Base-by-base conservation (phyloP, 2,329 filamentous ascomycete species). In the Fusarium sp. region DNA sequence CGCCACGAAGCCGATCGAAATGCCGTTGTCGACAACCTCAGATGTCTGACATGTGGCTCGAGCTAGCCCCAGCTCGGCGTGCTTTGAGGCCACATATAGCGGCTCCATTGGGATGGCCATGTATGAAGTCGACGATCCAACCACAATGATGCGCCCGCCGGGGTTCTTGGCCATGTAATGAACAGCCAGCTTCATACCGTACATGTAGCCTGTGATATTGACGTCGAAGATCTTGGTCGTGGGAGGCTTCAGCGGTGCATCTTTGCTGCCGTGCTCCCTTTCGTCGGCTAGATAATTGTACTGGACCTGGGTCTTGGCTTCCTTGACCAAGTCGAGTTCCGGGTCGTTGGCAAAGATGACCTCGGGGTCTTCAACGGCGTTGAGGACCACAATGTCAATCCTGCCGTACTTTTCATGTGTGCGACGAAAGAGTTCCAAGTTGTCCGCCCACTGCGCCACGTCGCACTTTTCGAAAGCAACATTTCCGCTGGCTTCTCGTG, bases 181-280 rank as follows among this genome's bases (percentile, higher is more conserved):
- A 12, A 54, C 51, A 13, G 51, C 51, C 15, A 54, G 28, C 27
- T 54, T 54, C 51, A 54, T 54, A 15, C 51, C 39, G n/a, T 54
- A 54, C 16, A 16, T 41, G 15, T 43, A 41, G 12, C 51, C 51
- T 9, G 39, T 43, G 51, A 43, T 54, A 30, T 54, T 54, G 39
- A 54, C 51, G 23, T 54, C 51, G 23, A 54, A 54, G 10, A 54
- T 54, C 23, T 43, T 54, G 11, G 51, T 54, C 15, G 27, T 43
- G 7, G 51, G 51, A 6, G 51, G 18, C 18, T 54, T 43, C 5
- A 54, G 15, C n/a, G 51, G 51, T 10, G 23, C 30, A 10, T 34
- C 23, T 34, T 43, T n/a, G 12, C 5, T 16, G 39, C 27, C 9
- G 23, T 13, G 6, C 16, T 43, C 51, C 30, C 39, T 31, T 27